A percentile compares a stretch with the other conserved stretches of the same genome.
Conservation (phyloP, 2,329 filamentous ascomycete species). For the Trichophyton simii region DNA sequence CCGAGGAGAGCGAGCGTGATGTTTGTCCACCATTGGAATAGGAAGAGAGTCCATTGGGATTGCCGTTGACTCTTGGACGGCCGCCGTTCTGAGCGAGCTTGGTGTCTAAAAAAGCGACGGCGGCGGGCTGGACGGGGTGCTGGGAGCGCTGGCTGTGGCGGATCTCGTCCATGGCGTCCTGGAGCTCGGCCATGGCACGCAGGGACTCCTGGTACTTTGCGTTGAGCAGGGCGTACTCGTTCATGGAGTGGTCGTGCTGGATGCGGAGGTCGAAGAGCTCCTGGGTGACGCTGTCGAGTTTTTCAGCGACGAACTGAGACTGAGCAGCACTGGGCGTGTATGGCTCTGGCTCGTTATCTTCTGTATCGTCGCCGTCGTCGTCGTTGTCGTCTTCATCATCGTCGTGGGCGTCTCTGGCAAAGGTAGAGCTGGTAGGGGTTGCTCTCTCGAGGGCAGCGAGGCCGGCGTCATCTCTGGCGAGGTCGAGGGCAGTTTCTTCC, state of each 20-base stretch:
- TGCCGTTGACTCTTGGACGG: constrained; percentile 48
- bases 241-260: constrained; percentile 74
- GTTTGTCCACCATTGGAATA: constrained; percentile 49
- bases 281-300: constrained; percentile 79
- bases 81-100: constrained; percentile 65
- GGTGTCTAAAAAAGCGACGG: constrained; percentile 38
- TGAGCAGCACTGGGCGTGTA: constrained; percentile 60
- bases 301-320: constrained; percentile 75
- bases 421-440: constrained; percentile 13
- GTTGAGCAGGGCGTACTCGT: constrained; percentile 68
- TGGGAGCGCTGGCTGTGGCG: constrained; percentile 38
- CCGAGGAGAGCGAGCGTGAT: constrained; percentile 84
- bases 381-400: constrained; percentile 7
- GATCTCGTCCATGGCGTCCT: constrained; percentile 66
- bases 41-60: constrained; percentile 32
- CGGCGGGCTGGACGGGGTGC: constrained; percentile 33
- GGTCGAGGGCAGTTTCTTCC: constrained; percentile 8
- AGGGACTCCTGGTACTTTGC: constrained; percentile 86
- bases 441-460: constrained; percentile 27
- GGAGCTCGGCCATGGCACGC: constrained; percentile 63
- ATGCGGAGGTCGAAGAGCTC: constrained; percentile 83
- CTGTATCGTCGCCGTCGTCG: constrained; percentile 7
- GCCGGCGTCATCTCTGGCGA: constrained; percentile 21
- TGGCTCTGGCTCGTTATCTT: constrained; percentile 17
- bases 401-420: constrained; percentile 7